Evolutionary conservation across 768 basidiomycete genomes (phyloP), one percentile per base, ranked within the genome.

Genomic region (Phanerodontia chrysosporium): DNA sequence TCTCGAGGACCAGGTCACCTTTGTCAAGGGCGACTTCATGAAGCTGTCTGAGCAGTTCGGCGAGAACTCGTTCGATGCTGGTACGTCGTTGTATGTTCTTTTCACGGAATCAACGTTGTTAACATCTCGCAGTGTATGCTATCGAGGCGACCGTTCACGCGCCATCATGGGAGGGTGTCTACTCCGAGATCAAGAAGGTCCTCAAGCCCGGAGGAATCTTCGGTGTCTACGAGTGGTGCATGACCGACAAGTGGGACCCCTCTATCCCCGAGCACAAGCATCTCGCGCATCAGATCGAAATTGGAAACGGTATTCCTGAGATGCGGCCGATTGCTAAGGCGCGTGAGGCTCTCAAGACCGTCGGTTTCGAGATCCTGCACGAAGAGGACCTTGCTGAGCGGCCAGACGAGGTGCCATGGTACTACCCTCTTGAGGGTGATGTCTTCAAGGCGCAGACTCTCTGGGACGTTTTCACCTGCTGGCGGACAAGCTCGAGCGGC

Each of bases 81-180:
- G 94, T 92, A 61, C 48, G 84, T 78, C 16, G 6, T 45, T 21
- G 24, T 29, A 18, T 51, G 46, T n/a, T n/a, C n/a, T n/a, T n/a
- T n/a, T n/a, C n/a, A n/a, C n/a, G n/a, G n/a, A n/a, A n/a, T n/a
- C n/a, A n/a, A n/a, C n/a, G n/a, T n/a, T n/a, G n/a, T n/a, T n/a
- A n/a, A n/a, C n/a, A n/a, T n/a, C n/a, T n/a, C n/a, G n/a, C 45
- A 92, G 93, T 95, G 30, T 96, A 97, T 69, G 95, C 95, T 49
- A 98, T 99, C 63, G 97, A 99, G 78, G 96, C 97, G 0, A 99
- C 97, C 27, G 89, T 90, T 35, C 97, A 99, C 69, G 95, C 97
- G 0, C 97, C 97, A 1, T 85, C 87, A 25, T 98, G 90, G 82
- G 95, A 97, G 69, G 95, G 95, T 55, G 90, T 98, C 21, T 99